Base-by-base conservation (phyloP, 2,329 filamentous ascomycete genomes). In the Exophiala calicioides region DNA sequence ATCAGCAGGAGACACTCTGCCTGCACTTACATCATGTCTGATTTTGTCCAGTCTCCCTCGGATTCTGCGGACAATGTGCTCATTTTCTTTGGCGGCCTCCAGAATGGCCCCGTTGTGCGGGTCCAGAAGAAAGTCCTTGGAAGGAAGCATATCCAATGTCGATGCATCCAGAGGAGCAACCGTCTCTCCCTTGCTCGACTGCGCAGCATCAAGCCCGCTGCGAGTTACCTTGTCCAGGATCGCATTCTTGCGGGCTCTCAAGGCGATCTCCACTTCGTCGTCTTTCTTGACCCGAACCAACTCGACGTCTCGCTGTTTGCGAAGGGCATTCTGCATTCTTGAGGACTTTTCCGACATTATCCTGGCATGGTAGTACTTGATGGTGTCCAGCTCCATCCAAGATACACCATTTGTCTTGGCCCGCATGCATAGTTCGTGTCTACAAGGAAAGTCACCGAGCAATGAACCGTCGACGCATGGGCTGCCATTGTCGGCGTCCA, bases 301-400 rank as follows among this genome's bases (percentile, higher is more conserved):
- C 44, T 59, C 55, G n/a, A 55, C 46, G 31, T 59, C 53, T 35
- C 57, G 50, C 34, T 59, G 57, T 44, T 59, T 59, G n/a, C 55
- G 47, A n/a, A 59, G 33, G 5, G 57, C 55, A 27, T 52, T 52
- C 38, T 55, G 54, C 52, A 56, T 58, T 33, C 57, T 47, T 21
- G 38, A 35, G 10, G 57, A 54, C 34, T 49, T 55, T 20, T 56
- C 55, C 5, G 52, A 46, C 31, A 44, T 41, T 33, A 59, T 56
- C 29, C 57, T 44, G 9, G 44, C 44, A 30, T 53, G 52, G 31
- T 59, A 59, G 26, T 58, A 53, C 39, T 55, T 59, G 27, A 59
- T 50, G 16, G 57, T 59, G 44, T 59, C 55, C 38, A 58, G 48
- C 47, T 59, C 55, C 43, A 55, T 42, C 48, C 49, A 59, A 13